phyloP scores from a whole-genome alignment of 2,329 filamentous ascomycete genomes.

The Myriosclerotinia duriaeana region DNA sequence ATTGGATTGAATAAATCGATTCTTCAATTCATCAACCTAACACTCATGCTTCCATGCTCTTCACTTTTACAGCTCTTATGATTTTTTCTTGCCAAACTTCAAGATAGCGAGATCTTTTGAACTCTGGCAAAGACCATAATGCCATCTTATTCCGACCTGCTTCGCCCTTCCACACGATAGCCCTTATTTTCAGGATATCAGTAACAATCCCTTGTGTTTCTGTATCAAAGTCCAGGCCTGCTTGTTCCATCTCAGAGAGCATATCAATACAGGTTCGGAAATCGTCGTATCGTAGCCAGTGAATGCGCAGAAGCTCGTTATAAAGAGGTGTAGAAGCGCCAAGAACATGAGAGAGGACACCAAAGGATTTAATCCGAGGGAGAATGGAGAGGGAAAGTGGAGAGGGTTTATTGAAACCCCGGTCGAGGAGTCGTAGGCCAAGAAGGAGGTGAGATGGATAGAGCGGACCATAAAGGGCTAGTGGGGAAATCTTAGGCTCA shows the following conservation, averaged over 20 bases:
- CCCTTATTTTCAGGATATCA: slow-evolving; percentile 32
- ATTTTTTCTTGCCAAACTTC: slow-evolving; percentile 34
- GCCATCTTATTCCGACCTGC: slow-evolving; percentile 30
- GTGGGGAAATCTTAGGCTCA: slow-evolving; percentile 28
- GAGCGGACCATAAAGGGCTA: slow-evolving; percentile 61
- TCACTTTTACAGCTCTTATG: slow-evolving; percentile 22
- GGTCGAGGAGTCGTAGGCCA: slow-evolving; percentile 57
- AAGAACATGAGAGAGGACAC: slow-evolving; percentile 68
- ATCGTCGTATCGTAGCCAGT: slow-evolving; percentile 63
- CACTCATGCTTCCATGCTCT: neutral
- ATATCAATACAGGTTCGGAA: slow-evolving; percentile 33
- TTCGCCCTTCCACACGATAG: slow-evolving; percentile 26
- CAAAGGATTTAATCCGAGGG: slow-evolving; percentile 65
- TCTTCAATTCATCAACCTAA: neutral
- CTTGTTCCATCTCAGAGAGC: slow-evolving; percentile 39
- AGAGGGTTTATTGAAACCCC: slow-evolving; percentile 57
- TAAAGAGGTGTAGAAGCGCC: slow-evolving; percentile 70
- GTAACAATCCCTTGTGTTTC: slow-evolving; percentile 37
- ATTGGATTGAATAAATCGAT: neutral
- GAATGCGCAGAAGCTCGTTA: slow-evolving; percentile 61
- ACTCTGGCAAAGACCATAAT: slow-evolving; percentile 39
- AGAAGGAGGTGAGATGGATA: slow-evolving; percentile 62
- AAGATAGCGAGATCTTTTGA: slow-evolving; percentile 30
- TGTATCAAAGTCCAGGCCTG: slow-evolving; percentile 37
- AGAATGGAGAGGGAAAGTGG: slow-evolving; percentile 60